Percentiles rank a stretch among this genome's conserved stretches.
These are phyloP conservation scores for Sphaerulina populicola DNA, from an alignment of 2,329 filamentous ascomycete species.

Conservation along the genomic window DNA sequence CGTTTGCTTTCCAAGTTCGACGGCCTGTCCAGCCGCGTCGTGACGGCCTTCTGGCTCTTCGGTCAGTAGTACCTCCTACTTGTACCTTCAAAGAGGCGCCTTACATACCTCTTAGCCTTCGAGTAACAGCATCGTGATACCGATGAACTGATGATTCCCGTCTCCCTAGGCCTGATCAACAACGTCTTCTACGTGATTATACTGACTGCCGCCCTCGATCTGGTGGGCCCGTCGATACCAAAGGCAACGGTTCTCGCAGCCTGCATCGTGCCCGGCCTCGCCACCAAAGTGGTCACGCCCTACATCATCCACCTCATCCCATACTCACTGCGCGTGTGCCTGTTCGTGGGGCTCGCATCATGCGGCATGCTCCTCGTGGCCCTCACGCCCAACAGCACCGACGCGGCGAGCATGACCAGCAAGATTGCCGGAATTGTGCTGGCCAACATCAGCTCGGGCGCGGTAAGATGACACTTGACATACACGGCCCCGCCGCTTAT, in stretches of 20 bases:
- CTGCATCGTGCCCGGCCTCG: constrained; percentile 82
- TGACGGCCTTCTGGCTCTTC: constrained; percentile 85
- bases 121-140: too few species aligned
- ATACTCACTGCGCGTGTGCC: constrained; percentile 64
- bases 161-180: constrained; percentile 67
- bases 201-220: constrained; percentile 86
- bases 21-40: constrained; percentile 61
- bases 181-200: constrained; percentile 98
- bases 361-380: constrained; percentile 84
- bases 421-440: constrained; percentile 79
- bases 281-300: constrained; percentile 60
- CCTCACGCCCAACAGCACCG: constrained; percentile 53
- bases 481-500: too few species aligned
- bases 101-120: too few species aligned
- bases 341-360: constrained; percentile 68
- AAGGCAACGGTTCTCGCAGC: constrained; percentile 90
- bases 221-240: constrained; percentile 76
- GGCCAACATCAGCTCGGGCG: constrained; percentile 76
- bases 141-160: background rate
- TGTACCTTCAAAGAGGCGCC: too few species aligned
- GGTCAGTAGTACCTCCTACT: constrained; percentile 45
- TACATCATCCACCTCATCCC: constrained; percentile 89
- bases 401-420: constrained; percentile 50
- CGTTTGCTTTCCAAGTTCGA: constrained; percentile 56
- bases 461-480: constrained; percentile 19